Evolutionary conservation across 345 rosid genomes (phyloP).

Genomic region (Murraya koenigii): DNA sequence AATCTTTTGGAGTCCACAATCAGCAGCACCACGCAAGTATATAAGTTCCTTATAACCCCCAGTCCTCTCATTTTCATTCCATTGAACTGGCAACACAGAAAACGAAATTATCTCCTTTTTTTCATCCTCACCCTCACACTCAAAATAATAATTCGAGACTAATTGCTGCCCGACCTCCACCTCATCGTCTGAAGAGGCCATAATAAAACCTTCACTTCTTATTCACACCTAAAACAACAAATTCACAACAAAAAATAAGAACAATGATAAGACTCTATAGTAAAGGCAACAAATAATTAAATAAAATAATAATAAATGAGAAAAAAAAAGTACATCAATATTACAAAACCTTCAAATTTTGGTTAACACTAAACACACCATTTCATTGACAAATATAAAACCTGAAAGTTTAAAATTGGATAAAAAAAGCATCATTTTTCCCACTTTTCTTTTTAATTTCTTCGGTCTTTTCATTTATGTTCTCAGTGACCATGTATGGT

Average conservation of each 20-base stretch:
- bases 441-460: too few relatives aligned
- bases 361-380: neutral
- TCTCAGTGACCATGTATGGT: neutral
- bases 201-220: conserved; percentile 5
- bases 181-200: conserved; percentile 78
- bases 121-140: conserved; percentile 31
- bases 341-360: neutral
- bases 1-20: conserved; percentile 52
- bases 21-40: conserved; percentile 61
- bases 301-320: too few relatives aligned
- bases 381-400: neutral
- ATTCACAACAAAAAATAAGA: neutral
- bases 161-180: conserved; percentile 41
- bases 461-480: neutral
- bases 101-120: conserved; percentile 52
- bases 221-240: neutral
- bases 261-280: neutral
- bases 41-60: conserved; percentile 24
- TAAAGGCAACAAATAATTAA: neutral
- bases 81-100: conserved; percentile 57
- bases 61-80: conserved; percentile 38
- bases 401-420: too few relatives aligned
- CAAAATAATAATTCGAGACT: conserved; percentile 59
- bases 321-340: neutral
- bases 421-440: too few relatives aligned